phyloP scores from a whole-genome alignment of 108 stramenopile genomes.

The Skeletonema potamos region DNA sequence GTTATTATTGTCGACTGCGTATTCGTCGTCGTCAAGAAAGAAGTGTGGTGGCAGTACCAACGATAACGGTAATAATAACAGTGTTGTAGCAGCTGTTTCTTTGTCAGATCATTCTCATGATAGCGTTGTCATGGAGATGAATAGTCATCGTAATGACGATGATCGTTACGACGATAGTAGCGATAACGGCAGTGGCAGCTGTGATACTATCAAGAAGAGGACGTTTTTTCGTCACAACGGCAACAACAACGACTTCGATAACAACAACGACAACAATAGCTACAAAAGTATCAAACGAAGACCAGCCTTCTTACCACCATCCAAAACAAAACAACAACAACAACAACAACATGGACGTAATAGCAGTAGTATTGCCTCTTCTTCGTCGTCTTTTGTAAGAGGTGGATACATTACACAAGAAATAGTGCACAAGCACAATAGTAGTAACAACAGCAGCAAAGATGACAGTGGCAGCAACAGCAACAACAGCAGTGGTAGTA shows the following conservation, averaged over 20 bases:
- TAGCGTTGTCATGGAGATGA: too few relatives aligned
- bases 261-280: too few relatives aligned
- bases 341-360: background rate
- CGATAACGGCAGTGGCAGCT: background rate
- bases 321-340: background rate
- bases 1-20: background rate
- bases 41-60: too few relatives aligned
- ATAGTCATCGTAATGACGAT: background rate
- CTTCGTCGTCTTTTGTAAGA: too few relatives aligned
- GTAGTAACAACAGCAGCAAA: background rate
- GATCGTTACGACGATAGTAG: too few relatives aligned
- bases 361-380: background rate
- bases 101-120: background rate
- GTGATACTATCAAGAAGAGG: background rate
- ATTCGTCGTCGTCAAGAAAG: too few relatives aligned
- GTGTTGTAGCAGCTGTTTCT: too few relatives aligned
- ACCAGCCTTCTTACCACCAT: background rate
- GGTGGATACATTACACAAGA: background rate
- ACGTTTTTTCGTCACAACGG: background rate
- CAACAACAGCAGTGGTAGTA: too few relatives aligned
- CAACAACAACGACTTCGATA: background rate
- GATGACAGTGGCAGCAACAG: background rate
- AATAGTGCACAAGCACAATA: too few relatives aligned
- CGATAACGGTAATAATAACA: background rate
- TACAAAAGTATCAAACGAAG: background rate